Evolutionary conservation across 148 eudicot genomes (phyloP), one percentile per base, ranked within the genome.

Genomic region (Silene latifolia): DNA sequence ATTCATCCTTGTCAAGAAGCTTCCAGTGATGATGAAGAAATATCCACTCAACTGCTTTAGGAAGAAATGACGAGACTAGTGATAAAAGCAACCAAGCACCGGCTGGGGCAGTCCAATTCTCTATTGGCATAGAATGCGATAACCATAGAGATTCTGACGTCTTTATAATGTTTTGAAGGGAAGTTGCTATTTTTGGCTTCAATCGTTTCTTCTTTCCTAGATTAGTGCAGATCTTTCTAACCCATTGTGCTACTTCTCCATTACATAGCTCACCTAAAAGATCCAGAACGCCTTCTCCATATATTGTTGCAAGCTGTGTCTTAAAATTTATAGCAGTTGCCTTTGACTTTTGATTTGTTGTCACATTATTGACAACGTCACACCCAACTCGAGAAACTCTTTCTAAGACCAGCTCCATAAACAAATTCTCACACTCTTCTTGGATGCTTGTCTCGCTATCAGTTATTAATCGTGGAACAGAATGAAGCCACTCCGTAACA

Each of bases 381-480:
- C 88, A 84, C 64, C 87, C 96, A 74, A 84, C 85, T 74, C 83
- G 83, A 70, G 97, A 88, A 62, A 95, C 83, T 54, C 91, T 83
- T 74, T 89, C 96, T 66, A 92, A 61, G 53, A 95, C 93, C 73
- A 95, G 80, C 81, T 92, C 99, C 67, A 88, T 76, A 81, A 90
- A 92, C 63, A 95, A 78, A 77, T 87, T 92, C 78, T 95, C 94
- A 63, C 98, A 92, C 74, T 92, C 99, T 81, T 95, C 98, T 83
- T 95, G 99, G 76, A 95, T 90, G 86, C 94, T 92, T 51, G 97
- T 81, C 84, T 95, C 99, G 72, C 90, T 95, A 69, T 95, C 99
- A 66, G 80, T 76, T 78, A 92, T 89, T 21, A 95, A 77, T 54
- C 87, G 91, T n/a, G 97, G 97, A 82, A 92, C 82, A 72, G 91